Base-by-base conservation (phyloP, 371 early-diverging fungal genomes). In the Pancytospora philotis region DNA sequence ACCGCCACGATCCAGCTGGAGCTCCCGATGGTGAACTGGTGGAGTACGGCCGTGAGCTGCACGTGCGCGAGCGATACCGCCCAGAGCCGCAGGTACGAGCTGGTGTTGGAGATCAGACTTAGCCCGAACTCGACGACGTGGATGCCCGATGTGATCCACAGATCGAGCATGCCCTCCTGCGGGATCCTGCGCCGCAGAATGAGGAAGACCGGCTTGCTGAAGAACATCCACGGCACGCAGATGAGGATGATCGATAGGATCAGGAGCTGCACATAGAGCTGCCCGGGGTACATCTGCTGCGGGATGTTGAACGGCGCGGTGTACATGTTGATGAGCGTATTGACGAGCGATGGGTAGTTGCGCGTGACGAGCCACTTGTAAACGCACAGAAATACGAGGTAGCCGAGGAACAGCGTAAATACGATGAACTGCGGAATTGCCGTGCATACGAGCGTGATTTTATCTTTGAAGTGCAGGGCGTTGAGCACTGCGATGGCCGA, bases 81-180 rank as follows among this genome's bases (percentile, higher is more conserved):
- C 99, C 99, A 99, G 45, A 99, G 85, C 79, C 99, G 90, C 48
- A 99, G 86, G 78, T 99, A 99, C 16, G 93, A 92, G 2, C 96
- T 94, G 3, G 97, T 97, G 83, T 99, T 95, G 53, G 94, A 93
- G 69, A 99, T 92, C 57, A 92, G 89, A 63, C 89, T 88, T 65
- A 98, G 86, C 74, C 90, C 89, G 84, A 94, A 99, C 81, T 99
- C 99, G 76, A 99, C 94, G 30, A 95, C 94, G 78, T 97, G 95
- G 74, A 99, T 95, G 16, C 87, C 84, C 76, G 92, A 92, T 81
- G 95, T 90, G 50, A 82, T 70, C 77, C 74, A 78, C n/a, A 78
- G 35, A 60, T 80, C 80, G n/a, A 74, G 38, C n/a, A 61, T 35
- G 8, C 65, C 56, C 28, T 69, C 68, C 13, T 45, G 48, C 45